These are phyloP conservation scores for Chiua sp. DNA, from an alignment of 1,284 basidiomycete species.

Conservation along the genomic window DNA sequence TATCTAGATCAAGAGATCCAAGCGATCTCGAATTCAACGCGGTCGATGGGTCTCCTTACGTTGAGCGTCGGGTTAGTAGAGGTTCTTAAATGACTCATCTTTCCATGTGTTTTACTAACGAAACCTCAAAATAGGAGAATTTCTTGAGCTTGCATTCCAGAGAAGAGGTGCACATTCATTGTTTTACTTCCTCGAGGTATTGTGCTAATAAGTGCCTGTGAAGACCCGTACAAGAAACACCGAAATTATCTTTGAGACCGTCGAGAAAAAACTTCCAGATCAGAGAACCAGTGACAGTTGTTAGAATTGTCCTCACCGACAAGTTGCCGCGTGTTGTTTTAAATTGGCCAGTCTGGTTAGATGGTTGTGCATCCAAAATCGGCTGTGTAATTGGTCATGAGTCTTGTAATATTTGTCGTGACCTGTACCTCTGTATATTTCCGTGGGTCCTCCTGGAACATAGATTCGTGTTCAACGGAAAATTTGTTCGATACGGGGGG, in stretches of 20 bases:
- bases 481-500: no score
- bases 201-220: neutral
- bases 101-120: neutral
- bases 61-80: constrained; percentile 24
- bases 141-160: constrained; percentile 13
- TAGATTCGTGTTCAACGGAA: neutral
- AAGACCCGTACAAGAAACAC: constrained; percentile 21
- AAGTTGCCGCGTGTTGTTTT: no score
- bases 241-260: constrained; percentile 26
- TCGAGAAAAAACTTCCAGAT: constrained; percentile 23
- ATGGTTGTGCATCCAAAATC: neutral
- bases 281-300: constrained; percentile 3
- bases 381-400: neutral
- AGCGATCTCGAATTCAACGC: constrained; percentile 25
- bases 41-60: constrained; percentile 24
- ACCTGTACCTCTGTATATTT: neutral
- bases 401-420: neutral
- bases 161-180: constrained; percentile 14
- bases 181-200: neutral
- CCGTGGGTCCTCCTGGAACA: neutral
- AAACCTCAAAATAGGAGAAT: constrained; percentile 15
- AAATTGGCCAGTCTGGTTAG: no score
- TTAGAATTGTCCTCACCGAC: constrained; percentile 1
- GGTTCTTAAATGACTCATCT: constrained; percentile 2
- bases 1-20: constrained; percentile 32